phyloP scores from a whole-genome alignment of 73 alveolate species.

The Urostyla sp. region DNA sequence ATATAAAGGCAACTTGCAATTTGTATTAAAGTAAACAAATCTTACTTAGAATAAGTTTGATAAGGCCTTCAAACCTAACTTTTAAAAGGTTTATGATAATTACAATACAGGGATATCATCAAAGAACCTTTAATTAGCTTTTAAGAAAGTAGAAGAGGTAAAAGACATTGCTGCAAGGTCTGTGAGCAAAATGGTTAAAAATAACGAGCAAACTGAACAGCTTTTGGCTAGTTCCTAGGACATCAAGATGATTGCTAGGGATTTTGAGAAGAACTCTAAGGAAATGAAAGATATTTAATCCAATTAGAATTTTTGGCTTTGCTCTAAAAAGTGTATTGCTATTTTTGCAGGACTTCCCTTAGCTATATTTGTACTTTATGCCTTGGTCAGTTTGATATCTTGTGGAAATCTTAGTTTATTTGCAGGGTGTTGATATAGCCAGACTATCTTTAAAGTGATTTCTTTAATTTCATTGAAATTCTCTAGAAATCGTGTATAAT shows the following conservation, averaged over 20 bases:
- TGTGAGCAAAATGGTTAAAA: constrained; percentile 44
- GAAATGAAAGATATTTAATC: constrained; percentile 48
- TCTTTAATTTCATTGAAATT: no score
- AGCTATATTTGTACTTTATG: constrained; percentile 30
- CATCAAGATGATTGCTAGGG: constrained; percentile 50
- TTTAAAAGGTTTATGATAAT: constrained; percentile 52
- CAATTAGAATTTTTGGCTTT: constrained; percentile 64
- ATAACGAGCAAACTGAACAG: constrained; percentile 54
- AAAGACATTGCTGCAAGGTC: constrained; percentile 55
- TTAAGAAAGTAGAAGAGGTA: constrained; percentile 68
- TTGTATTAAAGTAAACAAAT: constrained; percentile 39
- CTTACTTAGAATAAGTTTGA: constrained; percentile 51
- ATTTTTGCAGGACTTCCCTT: constrained; percentile 53
- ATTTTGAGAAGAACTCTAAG: constrained; percentile 59
- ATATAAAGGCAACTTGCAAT: constrained; percentile 60
- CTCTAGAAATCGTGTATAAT: no score
- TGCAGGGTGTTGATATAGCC: constrained; percentile 64
- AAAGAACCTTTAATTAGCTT: constrained; percentile 58
- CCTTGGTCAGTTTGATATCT: constrained; percentile 26
- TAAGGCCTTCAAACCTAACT: constrained; percentile 20
- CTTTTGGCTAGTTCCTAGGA: constrained; percentile 26
- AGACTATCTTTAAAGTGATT: no score
- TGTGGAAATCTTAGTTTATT: constrained; percentile 56
- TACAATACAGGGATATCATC: constrained; percentile 58
- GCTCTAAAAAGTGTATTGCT: constrained; percentile 54